phyloP scores from a whole-genome alignment of 2,329 filamentous ascomycete species.

The Podosphaera fusca region DNA sequence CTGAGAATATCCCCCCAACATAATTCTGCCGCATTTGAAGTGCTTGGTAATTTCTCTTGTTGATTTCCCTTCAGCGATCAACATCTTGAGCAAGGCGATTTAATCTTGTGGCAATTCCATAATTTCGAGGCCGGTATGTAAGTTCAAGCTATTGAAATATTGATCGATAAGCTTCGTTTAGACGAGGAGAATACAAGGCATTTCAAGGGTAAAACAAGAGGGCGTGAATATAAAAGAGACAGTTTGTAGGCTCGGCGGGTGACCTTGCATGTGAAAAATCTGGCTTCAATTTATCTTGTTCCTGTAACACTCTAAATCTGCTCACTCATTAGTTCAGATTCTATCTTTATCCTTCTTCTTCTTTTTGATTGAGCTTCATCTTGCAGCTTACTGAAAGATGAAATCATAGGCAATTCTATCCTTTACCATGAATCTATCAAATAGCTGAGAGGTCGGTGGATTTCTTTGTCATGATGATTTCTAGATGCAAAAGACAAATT shows the following conservation, averaged over 20 bases:
- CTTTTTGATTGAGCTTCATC: neutral
- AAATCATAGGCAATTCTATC: neutral
- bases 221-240: neutral
- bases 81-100: no score
- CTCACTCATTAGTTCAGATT: neutral
- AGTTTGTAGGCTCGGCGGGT: neutral
- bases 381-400: neutral
- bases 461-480: neutral
- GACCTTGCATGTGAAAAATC: neutral
- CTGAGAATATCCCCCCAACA: no score
- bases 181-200: neutral
- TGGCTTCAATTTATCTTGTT: no score
- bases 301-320: no score
- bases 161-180: neutral
- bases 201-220: neutral
- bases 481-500: no score
- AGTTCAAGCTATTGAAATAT: neutral
- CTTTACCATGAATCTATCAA: neutral
- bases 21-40: no score
- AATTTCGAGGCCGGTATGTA: neutral
- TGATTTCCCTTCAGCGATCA: no score
- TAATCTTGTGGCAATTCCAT: no score
- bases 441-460: neutral
- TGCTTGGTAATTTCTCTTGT: no score
- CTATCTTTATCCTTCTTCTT: neutral